Base-by-base conservation (phyloP, 495 filamentous ascomycete species). In the Ramalina intermedia region DNA sequence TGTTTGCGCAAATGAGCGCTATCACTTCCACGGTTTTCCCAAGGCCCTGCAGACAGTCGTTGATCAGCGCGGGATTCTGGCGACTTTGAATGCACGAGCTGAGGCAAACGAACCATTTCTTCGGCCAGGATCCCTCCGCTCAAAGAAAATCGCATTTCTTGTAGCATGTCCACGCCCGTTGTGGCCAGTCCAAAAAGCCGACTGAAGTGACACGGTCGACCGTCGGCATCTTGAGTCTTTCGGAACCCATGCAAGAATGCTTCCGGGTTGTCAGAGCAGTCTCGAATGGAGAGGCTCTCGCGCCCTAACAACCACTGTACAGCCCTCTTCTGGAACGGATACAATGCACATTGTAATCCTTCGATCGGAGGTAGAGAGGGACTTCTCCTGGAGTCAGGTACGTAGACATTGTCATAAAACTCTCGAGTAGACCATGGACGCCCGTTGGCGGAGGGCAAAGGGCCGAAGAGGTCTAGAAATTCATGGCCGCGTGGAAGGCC, bases 11-110 rank as follows among this genome's bases (percentile, higher is more conserved):
- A 1, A 94, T 80, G 17, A 96, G 64, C 2, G 83, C 75, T 41
- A 91, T 84, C 44, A 90, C 72, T 61, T 98, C 91, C 17, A 96
- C 76, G 0, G 91, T 96, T 61, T 98, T 98, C 1, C 91, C 91
- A 4, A 98, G 67, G 0, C 90, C 90, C 29, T 33, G 12, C 29
- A 33, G 29, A 33, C 29, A 11, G 12, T 33, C 12, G 5, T 33
- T 33, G 7, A 33, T 33, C 29, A 33, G 29, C 7, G 29, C 29
- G 8, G 29, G 29, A 33, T 33, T 33, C 5, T 2, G 29, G 29
- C 29, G 12, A 13, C 8, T 11, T 33, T 13, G 12, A 12, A 9
- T 33, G 2, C 29, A 13, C 7, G 8, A 13, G 29, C 29, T 33
- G 29, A 33, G 12, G 29, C 29, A 33, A 7, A 33, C 29, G 29